phyloP scores from a whole-genome alignment of 208 protist genomes.

The Herpetomonas muscarum region DNA sequence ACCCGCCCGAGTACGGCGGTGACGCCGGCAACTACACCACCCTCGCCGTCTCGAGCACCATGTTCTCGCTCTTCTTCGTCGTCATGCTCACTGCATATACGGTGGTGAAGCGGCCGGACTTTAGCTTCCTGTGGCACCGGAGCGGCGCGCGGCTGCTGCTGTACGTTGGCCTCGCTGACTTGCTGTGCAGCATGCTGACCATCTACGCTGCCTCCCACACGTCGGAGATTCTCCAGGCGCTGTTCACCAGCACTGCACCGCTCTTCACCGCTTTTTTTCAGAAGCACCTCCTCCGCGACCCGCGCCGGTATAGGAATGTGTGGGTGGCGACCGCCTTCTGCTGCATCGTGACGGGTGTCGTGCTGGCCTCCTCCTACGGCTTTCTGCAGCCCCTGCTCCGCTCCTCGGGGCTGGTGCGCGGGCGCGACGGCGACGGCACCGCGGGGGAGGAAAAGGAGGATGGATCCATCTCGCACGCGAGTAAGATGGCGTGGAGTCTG shows the following conservation, averaged over 20 bases:
- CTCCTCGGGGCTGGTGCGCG: conserved; percentile 50
- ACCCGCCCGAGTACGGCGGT: conserved; percentile 15
- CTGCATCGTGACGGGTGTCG: conserved; percentile 36
- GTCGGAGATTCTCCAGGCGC: conserved; percentile 57
- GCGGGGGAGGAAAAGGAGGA: background rate
- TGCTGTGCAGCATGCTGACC: conserved; percentile 42
- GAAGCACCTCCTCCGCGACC: conserved; percentile 48
- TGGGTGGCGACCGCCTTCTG: conserved; percentile 32
- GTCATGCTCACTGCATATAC: conserved; percentile 44
- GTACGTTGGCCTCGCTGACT: conserved; percentile 31
- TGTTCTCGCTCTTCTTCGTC: conserved; percentile 70
- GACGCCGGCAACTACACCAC: conserved; percentile 75
- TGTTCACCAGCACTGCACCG: conserved; percentile 44
- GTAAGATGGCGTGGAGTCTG: conserved; percentile 12
- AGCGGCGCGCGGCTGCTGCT: conserved; percentile 32
- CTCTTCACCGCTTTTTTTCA: conserved; percentile 43
- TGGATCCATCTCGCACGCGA: background rate
- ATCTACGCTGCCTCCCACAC: conserved; percentile 61
- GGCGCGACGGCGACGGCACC: background rate
- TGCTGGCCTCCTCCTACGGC: conserved; percentile 32
- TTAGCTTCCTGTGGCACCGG: conserved; percentile 40
- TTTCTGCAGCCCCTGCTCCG: conserved; percentile 70
- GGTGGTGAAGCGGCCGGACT: conserved; percentile 34
- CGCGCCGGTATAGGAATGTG: conserved; percentile 30
- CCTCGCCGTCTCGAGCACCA: conserved; percentile 51